Conservation (phyloP, 208 protist genomes). For the Crithidia fasciculata region DNA sequence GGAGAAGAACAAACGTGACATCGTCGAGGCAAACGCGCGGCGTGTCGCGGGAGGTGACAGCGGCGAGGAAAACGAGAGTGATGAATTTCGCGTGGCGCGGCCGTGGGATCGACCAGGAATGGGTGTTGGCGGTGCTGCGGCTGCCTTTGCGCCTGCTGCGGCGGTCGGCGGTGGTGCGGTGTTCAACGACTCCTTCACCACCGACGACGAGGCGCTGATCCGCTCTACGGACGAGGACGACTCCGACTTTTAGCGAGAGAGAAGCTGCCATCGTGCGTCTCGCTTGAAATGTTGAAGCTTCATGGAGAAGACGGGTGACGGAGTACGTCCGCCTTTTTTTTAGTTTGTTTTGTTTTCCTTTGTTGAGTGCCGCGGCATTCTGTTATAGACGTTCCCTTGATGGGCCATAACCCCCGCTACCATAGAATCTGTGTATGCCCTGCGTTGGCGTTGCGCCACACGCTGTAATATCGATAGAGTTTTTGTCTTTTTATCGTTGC, state of each 20-base stretch:
- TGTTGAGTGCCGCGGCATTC: no score
- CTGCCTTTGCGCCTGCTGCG: conserved; percentile 10
- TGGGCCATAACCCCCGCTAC: no score
- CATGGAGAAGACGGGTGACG: no score
- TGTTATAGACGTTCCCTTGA: no score
- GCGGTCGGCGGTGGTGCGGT: conserved; percentile 14
- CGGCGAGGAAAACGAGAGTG: conserved; percentile 16
- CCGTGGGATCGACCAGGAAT: conserved; percentile 17
- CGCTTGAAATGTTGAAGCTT: no score
- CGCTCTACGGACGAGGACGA: conserved; percentile 35
- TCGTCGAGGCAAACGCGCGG: conserved; percentile 38
- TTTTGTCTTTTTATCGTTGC: no score
- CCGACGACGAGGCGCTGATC: conserved; percentile 43
- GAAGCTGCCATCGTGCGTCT: no score
- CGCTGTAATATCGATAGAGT: no score
- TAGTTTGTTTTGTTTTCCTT: neutral
- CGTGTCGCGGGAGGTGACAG: conserved; percentile 4
- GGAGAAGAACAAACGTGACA: conserved; percentile 46
- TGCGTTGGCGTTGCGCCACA: no score
- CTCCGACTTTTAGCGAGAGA: conserved; percentile 27
- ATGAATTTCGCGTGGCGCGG: conserved; percentile 5
- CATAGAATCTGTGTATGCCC: no score
- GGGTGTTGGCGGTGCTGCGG: conserved; percentile 3
- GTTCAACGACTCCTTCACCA: conserved; percentile 27
- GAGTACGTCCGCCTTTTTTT: neutral